Evolutionary conservation across 805 yeast genomes (phyloP).

Genomic region (Torulaspora quercuum): DNA sequence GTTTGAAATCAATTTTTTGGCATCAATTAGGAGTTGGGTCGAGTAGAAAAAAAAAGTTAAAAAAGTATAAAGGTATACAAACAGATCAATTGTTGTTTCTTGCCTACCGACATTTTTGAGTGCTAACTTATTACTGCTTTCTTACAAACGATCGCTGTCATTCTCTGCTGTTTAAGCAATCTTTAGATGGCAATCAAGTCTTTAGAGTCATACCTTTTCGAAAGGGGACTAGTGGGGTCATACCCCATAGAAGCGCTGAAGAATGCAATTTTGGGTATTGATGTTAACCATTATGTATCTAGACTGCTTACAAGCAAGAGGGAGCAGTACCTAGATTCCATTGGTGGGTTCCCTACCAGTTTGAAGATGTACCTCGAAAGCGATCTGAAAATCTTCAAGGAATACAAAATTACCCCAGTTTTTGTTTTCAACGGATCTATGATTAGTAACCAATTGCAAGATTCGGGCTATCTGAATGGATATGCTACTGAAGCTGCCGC

Average conservation of each 20-base stretch:
- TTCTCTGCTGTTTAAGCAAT: not conserved
- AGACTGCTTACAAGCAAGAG: conserved; percentile 57
- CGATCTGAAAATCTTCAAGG: conserved; percentile 59
- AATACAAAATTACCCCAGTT: conserved; percentile 66
- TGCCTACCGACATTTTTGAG: too few species aligned
- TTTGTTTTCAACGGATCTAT: conserved; percentile 73
- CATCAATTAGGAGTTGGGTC: too few species aligned
- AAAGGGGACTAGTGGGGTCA: conserved; percentile 57
- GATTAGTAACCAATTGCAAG: conserved; percentile 37
- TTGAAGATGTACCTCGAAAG: conserved; percentile 53
- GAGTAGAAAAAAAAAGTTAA: too few species aligned
- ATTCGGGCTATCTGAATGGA: conserved; percentile 27
- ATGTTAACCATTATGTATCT: conserved; percentile 73
- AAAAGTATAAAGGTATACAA: too few species aligned
- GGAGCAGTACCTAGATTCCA: conserved; percentile 68
- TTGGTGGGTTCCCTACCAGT: conserved; percentile 76
- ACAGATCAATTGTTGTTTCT: too few species aligned
- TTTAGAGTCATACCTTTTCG: conserved; percentile 65
- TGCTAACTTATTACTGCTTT: too few species aligned
- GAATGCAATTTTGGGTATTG: conserved; percentile 74
- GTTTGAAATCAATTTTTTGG: too few species aligned
- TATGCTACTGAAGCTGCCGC: conserved; percentile 27
- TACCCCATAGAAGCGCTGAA: conserved; percentile 61
- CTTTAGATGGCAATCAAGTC: conserved; percentile 46
- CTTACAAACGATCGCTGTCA: too few species aligned